Evolutionary conservation across 176 grass and related monocot genomes (phyloP).

Genomic region (Oryza australiensis): DNA sequence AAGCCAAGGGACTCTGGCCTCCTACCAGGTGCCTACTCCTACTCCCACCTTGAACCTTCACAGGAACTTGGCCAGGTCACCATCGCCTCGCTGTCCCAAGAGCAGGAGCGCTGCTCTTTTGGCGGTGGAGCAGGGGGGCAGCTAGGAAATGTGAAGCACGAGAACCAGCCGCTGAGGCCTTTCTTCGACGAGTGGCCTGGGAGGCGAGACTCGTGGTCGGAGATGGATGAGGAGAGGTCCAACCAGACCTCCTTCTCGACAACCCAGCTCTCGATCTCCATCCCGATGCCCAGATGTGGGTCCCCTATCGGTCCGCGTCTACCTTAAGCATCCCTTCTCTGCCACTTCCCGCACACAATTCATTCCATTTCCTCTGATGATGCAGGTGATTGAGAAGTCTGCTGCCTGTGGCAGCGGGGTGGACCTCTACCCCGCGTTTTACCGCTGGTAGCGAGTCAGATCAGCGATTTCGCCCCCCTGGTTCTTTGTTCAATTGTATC

Average conservation of each 20-base stretch:
- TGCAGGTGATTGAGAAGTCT: constrained; percentile 48
- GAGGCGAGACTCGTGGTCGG: constrained; percentile 75
- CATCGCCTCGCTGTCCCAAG: constrained; percentile 63
- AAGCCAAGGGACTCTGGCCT: constrained; percentile 53
- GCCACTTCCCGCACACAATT: neutral
- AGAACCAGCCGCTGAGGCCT: constrained; percentile 85
- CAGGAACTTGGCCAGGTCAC: constrained; percentile 83
- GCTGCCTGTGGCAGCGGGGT: neutral
- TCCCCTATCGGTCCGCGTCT: constrained; percentile 11
- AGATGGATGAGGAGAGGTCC: constrained; percentile 73
- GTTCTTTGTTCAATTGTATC: neutral
- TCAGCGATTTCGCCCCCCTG: neutral
- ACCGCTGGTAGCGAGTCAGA: neutral
- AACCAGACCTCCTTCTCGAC: constrained; percentile 84
- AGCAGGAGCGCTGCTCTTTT: constrained; percentile 62
- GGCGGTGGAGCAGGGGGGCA: constrained; percentile 36
- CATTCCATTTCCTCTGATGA: neutral
- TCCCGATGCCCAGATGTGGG: constrained; percentile 72
- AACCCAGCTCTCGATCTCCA: constrained; percentile 94
- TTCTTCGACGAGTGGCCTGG: constrained; percentile 98
- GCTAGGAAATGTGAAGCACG: constrained; percentile 60
- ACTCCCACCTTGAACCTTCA: constrained; percentile 52
- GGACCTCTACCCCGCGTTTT: neutral
- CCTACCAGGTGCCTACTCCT: constrained; percentile 49
- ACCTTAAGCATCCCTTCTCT: neutral